Evolutionary conservation across 441 rosid species (phyloP), one percentile per base, ranked within the genome.

Genomic region (Populus trichocarpa): DNA sequence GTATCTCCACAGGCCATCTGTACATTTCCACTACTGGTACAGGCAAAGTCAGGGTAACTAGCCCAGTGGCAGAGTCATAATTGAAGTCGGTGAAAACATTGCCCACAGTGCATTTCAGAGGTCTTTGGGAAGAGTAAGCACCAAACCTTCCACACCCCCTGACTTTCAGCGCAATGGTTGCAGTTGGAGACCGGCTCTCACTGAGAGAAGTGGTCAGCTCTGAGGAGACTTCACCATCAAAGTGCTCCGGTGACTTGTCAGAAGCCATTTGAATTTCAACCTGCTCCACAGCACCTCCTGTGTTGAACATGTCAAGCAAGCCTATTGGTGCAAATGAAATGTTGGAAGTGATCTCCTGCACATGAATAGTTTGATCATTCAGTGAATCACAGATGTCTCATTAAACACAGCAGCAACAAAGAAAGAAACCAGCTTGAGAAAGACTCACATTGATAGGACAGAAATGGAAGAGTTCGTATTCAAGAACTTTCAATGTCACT

Each of bases 381-480:
- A 76, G 71, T 69, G 28, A 80, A 35, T 70, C 20, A 65, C 35
- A 13, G 7, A 6, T 5, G 28, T 40, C 26, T 22, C 53, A 57
- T 35, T 64, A 33, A 30, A 35, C 23, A 42, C 16, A 28, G 35
- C 16, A 33, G 30, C 67, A 22, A 66, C 57, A 68, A 32, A 36
- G n/a, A 38, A 28, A n/a, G 3, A 30, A 57, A 53, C 0, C 10
- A 5, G 36, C 5, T 20, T 16, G 28, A 22, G 66, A 67, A 70
- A 79, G 63, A 71, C 74, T 71, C 35, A 90, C 98, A 92, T 89
- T 84, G 59, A 95, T 70, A 0, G 98, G 99, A 80, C 92, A 93
- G 84, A 95, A 79, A 83, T 95, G 99, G 90, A 88, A 95, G 67
- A 95, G 87, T 79, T 95, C 97, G 13, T 95, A 95, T 76, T 95